These are phyloP conservation scores for Spathaspora arborariae DNA, from an alignment of 805 yeast genomes.

Conservation along the genomic window DNA sequence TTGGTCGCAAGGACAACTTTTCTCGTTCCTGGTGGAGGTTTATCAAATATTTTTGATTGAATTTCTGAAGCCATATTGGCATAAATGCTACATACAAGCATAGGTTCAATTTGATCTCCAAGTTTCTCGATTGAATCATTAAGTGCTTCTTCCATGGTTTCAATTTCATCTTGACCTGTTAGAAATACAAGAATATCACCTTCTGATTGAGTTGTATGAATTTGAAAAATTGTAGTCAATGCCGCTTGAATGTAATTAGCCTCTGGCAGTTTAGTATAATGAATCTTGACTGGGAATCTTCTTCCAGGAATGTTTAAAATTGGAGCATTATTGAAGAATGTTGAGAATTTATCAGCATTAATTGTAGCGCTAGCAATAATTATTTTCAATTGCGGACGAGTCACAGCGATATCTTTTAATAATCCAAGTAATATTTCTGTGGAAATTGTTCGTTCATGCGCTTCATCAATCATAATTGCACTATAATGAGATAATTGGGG, in stretches of 20 bases:
- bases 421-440: constrained; percentile 82
- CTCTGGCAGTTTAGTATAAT: constrained; percentile 82
- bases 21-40: constrained; percentile 73
- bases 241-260: constrained; percentile 90
- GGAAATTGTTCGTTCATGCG: constrained; percentile 93
- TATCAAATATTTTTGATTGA: constrained; percentile 79
- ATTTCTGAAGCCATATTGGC: constrained; percentile 85
- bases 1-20: constrained; percentile 94
- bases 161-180: constrained; percentile 97
- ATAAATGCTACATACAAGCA: constrained; percentile 82
- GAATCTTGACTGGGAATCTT: constrained; percentile 85
- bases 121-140: constrained; percentile 61
- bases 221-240: constrained; percentile 79
- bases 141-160: constrained; percentile 68
- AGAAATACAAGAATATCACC: constrained; percentile 90
- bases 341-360: constrained; percentile 83
- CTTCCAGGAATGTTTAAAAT: constrained; percentile 89
- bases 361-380: constrained; percentile 93
- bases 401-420: constrained; percentile 60
- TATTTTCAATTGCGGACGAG: constrained; percentile 67
- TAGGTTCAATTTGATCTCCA: constrained; percentile 55
- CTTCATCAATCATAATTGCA: constrained; percentile 92
- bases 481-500: constrained; percentile 66
- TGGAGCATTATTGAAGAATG: constrained; percentile 79
- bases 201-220: constrained; percentile 64